Evolutionary conservation across 371 early-diverging fungal species (phyloP).

Genomic region (Funneliformis caledonium): DNA sequence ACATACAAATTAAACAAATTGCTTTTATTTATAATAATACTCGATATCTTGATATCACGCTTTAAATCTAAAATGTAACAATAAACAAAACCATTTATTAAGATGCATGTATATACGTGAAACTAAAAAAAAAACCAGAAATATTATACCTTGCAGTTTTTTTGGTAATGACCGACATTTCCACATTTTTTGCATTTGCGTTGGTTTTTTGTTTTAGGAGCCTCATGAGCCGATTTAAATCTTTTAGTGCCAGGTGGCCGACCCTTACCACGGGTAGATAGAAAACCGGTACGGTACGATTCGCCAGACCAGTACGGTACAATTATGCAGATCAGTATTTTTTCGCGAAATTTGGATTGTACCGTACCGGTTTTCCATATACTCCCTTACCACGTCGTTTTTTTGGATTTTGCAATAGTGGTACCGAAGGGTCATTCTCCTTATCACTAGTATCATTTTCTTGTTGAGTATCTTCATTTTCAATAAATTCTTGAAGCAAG

Average conservation of each 20-base stretch:
- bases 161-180: not conserved
- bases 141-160: constrained; percentile 1
- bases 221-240: not conserved
- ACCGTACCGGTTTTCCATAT: no score
- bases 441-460: not conserved
- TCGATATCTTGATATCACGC: no score
- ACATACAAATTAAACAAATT: no score
- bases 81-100: no score
- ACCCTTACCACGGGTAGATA: not conserved
- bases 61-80: no score
- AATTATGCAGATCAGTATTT: no score
- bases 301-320: no score
- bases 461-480: not conserved
- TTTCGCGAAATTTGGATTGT: no score
- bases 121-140: not conserved
- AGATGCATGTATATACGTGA: no score
- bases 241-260: not conserved
- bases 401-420: not conserved
- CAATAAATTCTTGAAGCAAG: constrained; percentile 1
- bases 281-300: no score
- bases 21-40: no score
- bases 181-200: not conserved
- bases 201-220: not conserved
- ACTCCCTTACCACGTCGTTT: not conserved
- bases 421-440: not conserved